Percentiles rank a stretch among this genome's conserved stretches.
phyloP scores from a whole-genome alignment of 2,329 filamentous ascomycete species.

The Aspergillus novofumigatus region DNA sequence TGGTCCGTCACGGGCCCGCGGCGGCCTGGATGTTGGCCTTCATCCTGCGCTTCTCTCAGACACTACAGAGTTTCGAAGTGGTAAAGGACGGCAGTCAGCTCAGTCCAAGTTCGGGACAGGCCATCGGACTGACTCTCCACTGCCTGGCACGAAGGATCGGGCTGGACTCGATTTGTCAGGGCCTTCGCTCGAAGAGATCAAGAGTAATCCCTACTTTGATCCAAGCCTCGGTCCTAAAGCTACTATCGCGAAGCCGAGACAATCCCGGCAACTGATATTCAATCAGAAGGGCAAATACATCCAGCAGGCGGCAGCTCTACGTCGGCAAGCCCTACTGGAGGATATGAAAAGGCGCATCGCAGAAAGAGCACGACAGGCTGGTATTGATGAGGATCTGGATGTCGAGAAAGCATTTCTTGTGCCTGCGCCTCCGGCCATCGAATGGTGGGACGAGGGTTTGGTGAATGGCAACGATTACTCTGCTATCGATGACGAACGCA shows the following conservation, averaged over 20 bases:
- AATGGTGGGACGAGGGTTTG: constrained; percentile 97
- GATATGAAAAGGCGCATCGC: constrained; percentile 93
- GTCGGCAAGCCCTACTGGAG: constrained; percentile 83
- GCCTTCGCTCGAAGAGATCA: constrained; percentile 55
- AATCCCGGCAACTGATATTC: constrained; percentile 76
- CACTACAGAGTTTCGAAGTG: constrained; percentile 41
- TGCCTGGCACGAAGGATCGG: constrained; percentile 38
- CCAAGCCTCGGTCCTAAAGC: constrained; percentile 60
- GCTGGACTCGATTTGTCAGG: constrained; percentile 55
- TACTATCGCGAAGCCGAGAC: constrained; percentile 57
- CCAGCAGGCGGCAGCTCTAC: constrained; percentile 82
- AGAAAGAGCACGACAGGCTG: constrained; percentile 79
- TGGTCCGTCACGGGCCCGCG: constrained; percentile 49
- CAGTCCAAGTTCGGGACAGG: constrained; percentile 52
- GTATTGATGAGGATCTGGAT: constrained; percentile 85
- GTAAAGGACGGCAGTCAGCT: constrained; percentile 39
- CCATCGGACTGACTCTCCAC: constrained; percentile 46
- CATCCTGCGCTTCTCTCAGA: constrained; percentile 67
- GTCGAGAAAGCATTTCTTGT: constrained; percentile 87
- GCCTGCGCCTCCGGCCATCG: constrained; percentile 76
- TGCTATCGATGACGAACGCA: constrained; percentile 59
- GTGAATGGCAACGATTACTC: constrained; percentile 72
- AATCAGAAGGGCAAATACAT: constrained; percentile 98
- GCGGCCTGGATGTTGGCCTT: constrained; percentile 69
- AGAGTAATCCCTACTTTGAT: constrained; percentile 80